Evolutionary conservation across 1,284 basidiomycete species (phyloP).

Genomic region (Stygiomarasmius scandens): DNA sequence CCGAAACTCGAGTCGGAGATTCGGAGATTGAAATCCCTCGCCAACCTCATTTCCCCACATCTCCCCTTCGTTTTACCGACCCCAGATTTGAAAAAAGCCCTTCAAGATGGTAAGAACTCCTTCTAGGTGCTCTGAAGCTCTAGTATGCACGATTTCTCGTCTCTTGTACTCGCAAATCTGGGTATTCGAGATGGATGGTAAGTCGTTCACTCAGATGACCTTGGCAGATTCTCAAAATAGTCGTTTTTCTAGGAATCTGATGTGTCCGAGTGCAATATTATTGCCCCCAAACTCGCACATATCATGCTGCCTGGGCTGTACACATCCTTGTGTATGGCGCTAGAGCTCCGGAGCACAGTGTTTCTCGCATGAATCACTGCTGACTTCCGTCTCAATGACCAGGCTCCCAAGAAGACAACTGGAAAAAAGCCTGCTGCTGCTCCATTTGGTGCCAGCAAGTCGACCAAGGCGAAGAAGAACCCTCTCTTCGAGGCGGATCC

Average conservation of each 20-base stretch:
- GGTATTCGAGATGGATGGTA: conserved; percentile 57
- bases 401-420: conserved; percentile 59
- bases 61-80: neutral
- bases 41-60: neutral
- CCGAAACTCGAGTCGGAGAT: too few relatives aligned
- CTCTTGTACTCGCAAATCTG: conserved; percentile 5
- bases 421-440: conserved; percentile 83
- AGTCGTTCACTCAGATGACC: conserved; percentile 21
- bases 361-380: conserved; percentile 30
- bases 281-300: neutral
- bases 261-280: neutral
- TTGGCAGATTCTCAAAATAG: conserved; percentile 13
- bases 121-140: conserved; percentile 14
- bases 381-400: conserved; percentile 87
- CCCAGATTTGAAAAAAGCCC: neutral
- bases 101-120: conserved; percentile 18
- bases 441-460: conserved; percentile 72
- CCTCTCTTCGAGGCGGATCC: conserved; percentile 92
- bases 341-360: conserved; percentile 61
- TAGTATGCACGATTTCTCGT: conserved; percentile 1
- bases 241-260: conserved; percentile 14
- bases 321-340: conserved; percentile 32
- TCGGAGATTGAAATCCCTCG: neutral
- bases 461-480: conserved; percentile 85
- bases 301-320: conserved; percentile 42